Evolutionary conservation across 139 green algal genomes (phyloP).

Genomic region (Asterochloris sp.): DNA sequence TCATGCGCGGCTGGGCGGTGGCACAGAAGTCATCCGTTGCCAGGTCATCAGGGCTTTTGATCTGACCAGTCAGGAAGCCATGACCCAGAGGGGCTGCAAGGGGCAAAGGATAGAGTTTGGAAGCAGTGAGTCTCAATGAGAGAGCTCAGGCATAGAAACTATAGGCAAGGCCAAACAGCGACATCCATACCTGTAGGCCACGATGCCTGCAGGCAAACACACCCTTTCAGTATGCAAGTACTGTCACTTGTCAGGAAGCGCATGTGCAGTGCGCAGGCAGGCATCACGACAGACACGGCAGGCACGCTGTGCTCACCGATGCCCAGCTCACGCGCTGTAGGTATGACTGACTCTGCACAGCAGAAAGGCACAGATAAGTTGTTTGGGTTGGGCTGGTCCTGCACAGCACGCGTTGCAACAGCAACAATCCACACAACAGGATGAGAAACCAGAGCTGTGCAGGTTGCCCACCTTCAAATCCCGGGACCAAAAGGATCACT

Average conservation of each 20-base stretch:
- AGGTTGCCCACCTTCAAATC: constrained; percentile 46
- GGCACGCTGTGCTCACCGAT: background rate
- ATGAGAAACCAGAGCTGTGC: background rate
- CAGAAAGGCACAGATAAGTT: background rate
- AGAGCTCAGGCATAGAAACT: no score
- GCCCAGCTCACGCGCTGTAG: background rate
- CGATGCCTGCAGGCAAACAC: constrained; percentile 39
- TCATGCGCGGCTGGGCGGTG: constrained; percentile 22
- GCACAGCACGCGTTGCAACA: no score
- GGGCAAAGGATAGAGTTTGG: no score
- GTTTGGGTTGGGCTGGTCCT: background rate
- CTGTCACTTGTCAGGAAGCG: background rate
- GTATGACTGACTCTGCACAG: background rate
- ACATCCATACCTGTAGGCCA: constrained; percentile 44
- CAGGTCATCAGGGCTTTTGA: constrained; percentile 11
- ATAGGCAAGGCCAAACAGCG: no score
- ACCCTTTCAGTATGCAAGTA: background rate
- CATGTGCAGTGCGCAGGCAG: background rate
- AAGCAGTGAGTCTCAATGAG: no score
- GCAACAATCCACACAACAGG: background rate
- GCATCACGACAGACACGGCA: background rate
- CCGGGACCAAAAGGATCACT: constrained; percentile 63
- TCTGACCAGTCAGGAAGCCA: constrained; percentile 43
- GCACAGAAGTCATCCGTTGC: constrained; percentile 36
- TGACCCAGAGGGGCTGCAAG: constrained; percentile 42